Evolutionary conservation across 2,329 filamentous ascomycete species (phyloP).

Genomic region (Teratosphaeria zuluensis): DNA sequence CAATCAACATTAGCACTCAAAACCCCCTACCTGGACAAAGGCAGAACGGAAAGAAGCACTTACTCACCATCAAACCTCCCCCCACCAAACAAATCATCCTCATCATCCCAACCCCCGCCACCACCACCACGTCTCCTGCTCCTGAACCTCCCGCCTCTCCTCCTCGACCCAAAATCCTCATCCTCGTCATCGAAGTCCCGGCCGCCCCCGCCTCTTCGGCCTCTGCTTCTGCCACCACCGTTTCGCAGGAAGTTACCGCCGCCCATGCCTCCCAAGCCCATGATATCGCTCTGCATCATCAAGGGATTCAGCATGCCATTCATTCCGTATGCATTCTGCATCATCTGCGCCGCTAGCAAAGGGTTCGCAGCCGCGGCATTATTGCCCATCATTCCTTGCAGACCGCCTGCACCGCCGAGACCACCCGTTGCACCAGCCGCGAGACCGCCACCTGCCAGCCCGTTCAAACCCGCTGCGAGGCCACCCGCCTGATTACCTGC

Average conservation of each 20-base stretch:
- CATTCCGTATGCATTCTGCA: not conserved
- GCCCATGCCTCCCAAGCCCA: not conserved
- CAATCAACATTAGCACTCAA: not conserved
- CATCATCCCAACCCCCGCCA: not conserved
- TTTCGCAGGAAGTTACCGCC: not conserved
- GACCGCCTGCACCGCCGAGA: too few species aligned
- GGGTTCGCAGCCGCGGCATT: not conserved
- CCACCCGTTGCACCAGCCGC: too few species aligned
- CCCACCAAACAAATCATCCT: constrained; percentile 1
- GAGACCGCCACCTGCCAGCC: too few species aligned
- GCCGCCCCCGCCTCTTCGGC: not conserved
- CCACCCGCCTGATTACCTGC: too few species aligned
- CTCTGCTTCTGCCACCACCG: not conserved
- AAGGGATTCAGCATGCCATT: not conserved
- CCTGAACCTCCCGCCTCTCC: not conserved
- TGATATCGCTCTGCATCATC: not conserved
- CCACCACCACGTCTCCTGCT: not conserved
- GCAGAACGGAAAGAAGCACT: constrained; percentile 1
- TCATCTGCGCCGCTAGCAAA: not conserved
- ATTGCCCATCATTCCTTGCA: not conserved
- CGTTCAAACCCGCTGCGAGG: too few species aligned
- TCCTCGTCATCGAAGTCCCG: not conserved
- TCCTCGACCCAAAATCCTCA: not conserved
- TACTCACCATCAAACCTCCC: constrained; percentile 7
- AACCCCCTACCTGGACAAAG: not conserved